phyloP scores from a whole-genome alignment of 2,329 filamentous ascomycete species.

The Colletotrichum spinosum region DNA sequence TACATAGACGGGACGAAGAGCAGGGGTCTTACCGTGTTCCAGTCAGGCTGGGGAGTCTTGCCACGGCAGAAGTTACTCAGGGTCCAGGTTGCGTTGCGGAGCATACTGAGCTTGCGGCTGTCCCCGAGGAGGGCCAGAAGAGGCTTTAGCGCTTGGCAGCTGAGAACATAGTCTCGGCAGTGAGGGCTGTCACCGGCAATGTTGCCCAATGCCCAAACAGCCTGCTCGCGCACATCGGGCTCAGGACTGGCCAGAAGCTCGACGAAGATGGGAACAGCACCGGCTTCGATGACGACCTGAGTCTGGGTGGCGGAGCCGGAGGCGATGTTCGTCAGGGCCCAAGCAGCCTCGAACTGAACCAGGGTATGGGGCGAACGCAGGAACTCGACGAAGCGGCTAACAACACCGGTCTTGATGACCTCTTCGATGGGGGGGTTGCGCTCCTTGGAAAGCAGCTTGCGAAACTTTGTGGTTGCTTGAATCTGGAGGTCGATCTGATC shows the following conservation, averaged over 20 bases:
- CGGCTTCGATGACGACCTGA: conserved; percentile 98
- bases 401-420: conserved; percentile 98
- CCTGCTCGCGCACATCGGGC: conserved; percentile 97
- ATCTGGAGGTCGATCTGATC: conserved; percentile 99
- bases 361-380: conserved; percentile 96
- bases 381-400: conserved; percentile 97
- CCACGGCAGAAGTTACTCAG: conserved; percentile 99
- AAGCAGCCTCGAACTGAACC: conserved; percentile 98
- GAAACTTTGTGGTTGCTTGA: conserved; percentile 96
- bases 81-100: conserved; percentile 98
- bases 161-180: conserved; percentile 96
- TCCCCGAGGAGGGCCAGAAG: conserved; percentile 91
- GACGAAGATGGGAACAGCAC: conserved; percentile 97
- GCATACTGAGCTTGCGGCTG: conserved; percentile 99
- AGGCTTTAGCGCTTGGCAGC: conserved; percentile 90
- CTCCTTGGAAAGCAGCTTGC: conserved; percentile 98
- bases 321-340: conserved; percentile 99
- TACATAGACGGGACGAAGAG: neutral
- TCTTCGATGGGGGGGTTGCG: conserved; percentile 99
- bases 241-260: conserved; percentile 95
- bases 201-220: conserved; percentile 98
- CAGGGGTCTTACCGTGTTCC: conserved; percentile 81
- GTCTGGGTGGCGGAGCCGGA: conserved; percentile 97
- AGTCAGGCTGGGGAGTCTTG: conserved; percentile 98
- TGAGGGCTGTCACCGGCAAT: conserved; percentile 98